These are phyloP conservation scores for Simmondsia chinensis DNA, from an alignment of 148 eudicot genomes.

Conservation along the genomic window DNA sequence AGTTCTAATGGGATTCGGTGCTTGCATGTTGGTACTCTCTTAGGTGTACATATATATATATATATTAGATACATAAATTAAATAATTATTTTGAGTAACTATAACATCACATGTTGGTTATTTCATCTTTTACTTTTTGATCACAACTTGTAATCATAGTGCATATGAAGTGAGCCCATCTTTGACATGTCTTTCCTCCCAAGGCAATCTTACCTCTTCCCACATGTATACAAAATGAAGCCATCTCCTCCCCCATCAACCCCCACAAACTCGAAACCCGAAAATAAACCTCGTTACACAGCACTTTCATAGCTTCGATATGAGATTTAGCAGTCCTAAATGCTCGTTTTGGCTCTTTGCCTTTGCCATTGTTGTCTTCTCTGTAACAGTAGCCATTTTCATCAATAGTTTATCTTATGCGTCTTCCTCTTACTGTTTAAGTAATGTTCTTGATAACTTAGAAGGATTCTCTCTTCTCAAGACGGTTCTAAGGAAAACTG, in stretches of 20 bases:
- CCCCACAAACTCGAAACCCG: constrained; percentile 1
- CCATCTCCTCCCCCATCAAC: constrained; percentile 1
- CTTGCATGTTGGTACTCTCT: too few relatives aligned
- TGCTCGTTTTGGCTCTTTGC: constrained; percentile 47
- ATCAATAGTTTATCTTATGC: too few relatives aligned
- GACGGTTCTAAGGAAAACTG: constrained; percentile 13
- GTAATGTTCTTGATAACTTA: background rate
- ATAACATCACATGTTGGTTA: too few relatives aligned
- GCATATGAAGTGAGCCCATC: constrained; percentile 1
- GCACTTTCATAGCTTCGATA: constrained; percentile 7
- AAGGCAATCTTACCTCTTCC: constrained; percentile 32
- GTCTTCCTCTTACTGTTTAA: constrained; percentile 3
- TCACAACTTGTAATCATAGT: constrained; percentile 1
- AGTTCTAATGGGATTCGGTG: too few relatives aligned
- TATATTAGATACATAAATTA: too few relatives aligned
- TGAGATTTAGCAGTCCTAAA: constrained; percentile 32
- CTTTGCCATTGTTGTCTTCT: constrained; percentile 39
- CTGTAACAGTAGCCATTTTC: constrained; percentile 24
- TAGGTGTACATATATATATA: too few relatives aligned
- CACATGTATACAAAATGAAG: constrained; percentile 12
- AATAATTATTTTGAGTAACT: too few relatives aligned
- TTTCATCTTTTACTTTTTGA: background rate
- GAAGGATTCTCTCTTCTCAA: constrained; percentile 9
- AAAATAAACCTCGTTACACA: background rate
- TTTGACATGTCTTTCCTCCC: constrained; percentile 41